Evolutionary conservation across 2,329 filamentous ascomycete species (phyloP), one percentile per base, ranked within the genome.

Genomic region (Neofusicoccum laricinum): DNA sequence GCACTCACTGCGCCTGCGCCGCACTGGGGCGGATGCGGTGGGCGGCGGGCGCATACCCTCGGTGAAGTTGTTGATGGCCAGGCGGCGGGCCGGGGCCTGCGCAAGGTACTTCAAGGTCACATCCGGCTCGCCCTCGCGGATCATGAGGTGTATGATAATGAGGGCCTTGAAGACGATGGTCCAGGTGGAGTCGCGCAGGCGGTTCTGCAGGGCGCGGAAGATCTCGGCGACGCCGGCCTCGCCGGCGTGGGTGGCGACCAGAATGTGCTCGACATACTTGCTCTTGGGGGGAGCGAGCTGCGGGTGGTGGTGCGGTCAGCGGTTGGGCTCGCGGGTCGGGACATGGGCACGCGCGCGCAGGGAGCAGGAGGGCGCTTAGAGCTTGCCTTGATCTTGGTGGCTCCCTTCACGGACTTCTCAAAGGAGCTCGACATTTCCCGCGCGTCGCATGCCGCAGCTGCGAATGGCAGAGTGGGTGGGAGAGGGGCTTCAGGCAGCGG

Each of bases 81-180:
- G 84, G 75, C 92, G 86, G 71, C 90, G 91, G 55, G 76, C 74
- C 63, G 92, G 90, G 74, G 94, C 90, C 69, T 90, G 89, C 48
- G 93, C 85, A 38, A 99, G 85, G 72, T 92, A 97, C 67, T 88
- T 85, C 69, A 99, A 83, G 2, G 95, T 97, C 55, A 93, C 90
- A 75, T 98, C 92, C 38, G 90, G 88, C 68, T 93, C 90, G 62
- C 95, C 95, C 80, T 99, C 95, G 70, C 95, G 88, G 75, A 99
- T 95, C 95, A 99, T 98, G 67, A 98, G 82, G 77, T 99, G 95
- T 51, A 96, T 88, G 55, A 96, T 95, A 71, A 98, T 97, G 69
- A 99, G 83, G 71, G 92, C 90, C 82, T 99, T 99, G 88, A 97
- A 97, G 68, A 97, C 94, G 65, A 98, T 93, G n/a, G 95, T 99